A percentile compares a stretch with the other conserved stretches of the same genome.
Evolutionary conservation across 1,139 yeast species (phyloP).

Genomic region (Suhomyces terraborum): DNA sequence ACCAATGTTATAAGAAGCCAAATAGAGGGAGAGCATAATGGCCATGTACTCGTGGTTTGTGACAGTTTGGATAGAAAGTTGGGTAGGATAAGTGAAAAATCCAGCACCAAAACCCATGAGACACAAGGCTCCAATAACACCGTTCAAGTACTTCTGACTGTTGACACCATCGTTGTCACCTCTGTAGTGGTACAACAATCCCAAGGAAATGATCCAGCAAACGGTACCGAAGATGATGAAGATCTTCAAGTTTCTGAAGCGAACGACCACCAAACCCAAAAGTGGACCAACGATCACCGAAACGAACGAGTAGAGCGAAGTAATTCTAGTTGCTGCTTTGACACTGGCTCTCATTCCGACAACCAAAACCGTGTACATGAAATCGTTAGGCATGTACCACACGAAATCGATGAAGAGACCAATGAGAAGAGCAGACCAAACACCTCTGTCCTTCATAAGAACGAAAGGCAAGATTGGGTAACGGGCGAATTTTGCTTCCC

Average conservation of each 20-base stretch:
- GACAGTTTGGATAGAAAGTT: constrained; percentile 62
- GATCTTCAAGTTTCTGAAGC: constrained; percentile 55
- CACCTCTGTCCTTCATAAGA: constrained; percentile 64
- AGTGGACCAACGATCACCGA: constrained; percentile 63
- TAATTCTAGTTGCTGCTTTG: constrained; percentile 66
- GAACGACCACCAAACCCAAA: constrained; percentile 56
- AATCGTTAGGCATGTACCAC: constrained; percentile 71
- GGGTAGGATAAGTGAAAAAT: constrained; percentile 67
- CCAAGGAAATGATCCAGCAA: constrained; percentile 60
- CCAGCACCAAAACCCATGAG: constrained; percentile 75
- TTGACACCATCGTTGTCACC: constrained; percentile 49
- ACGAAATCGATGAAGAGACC: constrained; percentile 58
- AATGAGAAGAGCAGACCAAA: constrained; percentile 52
- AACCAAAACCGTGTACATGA: constrained; percentile 60
- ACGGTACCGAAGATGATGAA: constrained; percentile 59
- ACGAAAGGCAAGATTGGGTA: constrained; percentile 61
- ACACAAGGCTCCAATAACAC: constrained; percentile 67
- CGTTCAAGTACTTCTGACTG: constrained; percentile 36
- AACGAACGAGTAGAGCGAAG: constrained; percentile 63
- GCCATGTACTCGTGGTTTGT: constrained; percentile 68
- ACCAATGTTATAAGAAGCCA: constrained; percentile 60
- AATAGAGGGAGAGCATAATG: constrained; percentile 56
- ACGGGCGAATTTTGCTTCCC: constrained; percentile 54
- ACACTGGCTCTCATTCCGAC: constrained; percentile 62
- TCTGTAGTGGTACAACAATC: constrained; percentile 58